phyloP scores from a whole-genome alignment of 805 yeast genomes.

The Kluyveromyces nonfermentans region DNA sequence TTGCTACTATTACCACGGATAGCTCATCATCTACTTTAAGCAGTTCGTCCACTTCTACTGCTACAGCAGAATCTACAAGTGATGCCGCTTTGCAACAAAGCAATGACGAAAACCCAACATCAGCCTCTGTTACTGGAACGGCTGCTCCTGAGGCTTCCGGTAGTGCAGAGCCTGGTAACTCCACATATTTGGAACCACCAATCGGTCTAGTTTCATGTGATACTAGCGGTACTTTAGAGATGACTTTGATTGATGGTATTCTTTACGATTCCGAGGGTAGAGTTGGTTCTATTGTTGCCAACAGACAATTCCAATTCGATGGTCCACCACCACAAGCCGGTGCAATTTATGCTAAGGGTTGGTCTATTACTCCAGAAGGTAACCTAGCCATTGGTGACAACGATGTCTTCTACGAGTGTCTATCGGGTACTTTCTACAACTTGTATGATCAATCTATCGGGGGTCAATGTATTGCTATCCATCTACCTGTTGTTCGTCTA shows the following conservation, averaged over 20 bases:
- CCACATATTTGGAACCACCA: slow-evolving; percentile 12
- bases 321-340: slow-evolving; percentile 76
- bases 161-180: slow-evolving; percentile 21
- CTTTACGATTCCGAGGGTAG: slow-evolving; percentile 50
- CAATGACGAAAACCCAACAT: slow-evolving; percentile 37
- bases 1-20: slow-evolving; percentile 37
- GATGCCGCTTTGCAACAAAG: slow-evolving; percentile 32
- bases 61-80: slow-evolving; percentile 31
- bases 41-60: slow-evolving; percentile 25
- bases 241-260: slow-evolving; percentile 41
- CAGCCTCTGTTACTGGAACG: slow-evolving; percentile 22
- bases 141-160: slow-evolving; percentile 20
- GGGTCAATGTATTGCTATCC: slow-evolving; percentile 47
- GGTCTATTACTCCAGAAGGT: slow-evolving; percentile 47
- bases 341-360: slow-evolving; percentile 52
- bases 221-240: slow-evolving; percentile 35
- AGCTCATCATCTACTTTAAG: slow-evolving; percentile 28
- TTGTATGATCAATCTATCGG: slow-evolving; percentile 49
- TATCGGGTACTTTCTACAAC: slow-evolving; percentile 59
- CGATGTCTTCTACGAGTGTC: slow-evolving; percentile 54
- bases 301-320: slow-evolving; percentile 70
- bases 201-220: slow-evolving; percentile 20
- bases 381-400: slow-evolving; percentile 50
- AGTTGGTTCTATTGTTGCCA: slow-evolving; percentile 63
- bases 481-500: slow-evolving; percentile 41